Evolutionary conservation across 768 basidiomycete genomes (phyloP), one percentile per base, ranked within the genome.

Genomic region (Tricholoma saponaceum): DNA sequence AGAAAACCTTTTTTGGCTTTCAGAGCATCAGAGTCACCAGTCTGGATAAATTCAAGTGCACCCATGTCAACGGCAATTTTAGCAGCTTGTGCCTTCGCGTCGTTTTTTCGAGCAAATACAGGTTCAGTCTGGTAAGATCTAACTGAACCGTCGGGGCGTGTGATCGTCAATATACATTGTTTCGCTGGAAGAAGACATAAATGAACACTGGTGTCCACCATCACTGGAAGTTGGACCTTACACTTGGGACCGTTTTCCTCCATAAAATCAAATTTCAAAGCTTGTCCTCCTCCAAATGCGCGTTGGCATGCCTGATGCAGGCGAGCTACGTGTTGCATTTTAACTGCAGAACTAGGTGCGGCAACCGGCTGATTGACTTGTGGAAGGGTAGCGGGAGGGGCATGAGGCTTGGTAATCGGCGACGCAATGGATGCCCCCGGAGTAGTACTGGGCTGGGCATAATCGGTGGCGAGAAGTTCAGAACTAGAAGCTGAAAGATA

Each of bases 131-230:
- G 75, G 70, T 86, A 88, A 0, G 81, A 79, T 46, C 84, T 75
- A 4, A 70, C 69, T 2, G 67, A 56, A 16, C 83, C 84, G 30
- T 80, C 75, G 0, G 83, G 84, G 20, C 79, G 82, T 1, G 75
- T 81, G 57, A 88, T 80, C 0, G 83, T 85, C 39, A 88, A 66
- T 51, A 84, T 83, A 61, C 87, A 86, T 54, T 81, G 79, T 63
- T 81, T 84, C 58, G 65, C 84, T 87, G 63, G 7, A 49, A 32
- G 7, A 51, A 46, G n/a, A 54, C 47, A 7, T 37, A n/a, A 22
- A 53, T 46, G 25, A 28, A 14, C 14, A 14, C 8, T 13, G 14
- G n/a, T n/a, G 9, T 30, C 30, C 28, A 9, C 47, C 3, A 7
- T 50, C 28, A n/a, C 16, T n/a, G 0, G 47, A 20, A 25, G 13